A percentile compares a stretch with the other conserved stretches of the same genome.
Conservation (phyloP, 306 rosid species). For the Vicia villosa region DNA sequence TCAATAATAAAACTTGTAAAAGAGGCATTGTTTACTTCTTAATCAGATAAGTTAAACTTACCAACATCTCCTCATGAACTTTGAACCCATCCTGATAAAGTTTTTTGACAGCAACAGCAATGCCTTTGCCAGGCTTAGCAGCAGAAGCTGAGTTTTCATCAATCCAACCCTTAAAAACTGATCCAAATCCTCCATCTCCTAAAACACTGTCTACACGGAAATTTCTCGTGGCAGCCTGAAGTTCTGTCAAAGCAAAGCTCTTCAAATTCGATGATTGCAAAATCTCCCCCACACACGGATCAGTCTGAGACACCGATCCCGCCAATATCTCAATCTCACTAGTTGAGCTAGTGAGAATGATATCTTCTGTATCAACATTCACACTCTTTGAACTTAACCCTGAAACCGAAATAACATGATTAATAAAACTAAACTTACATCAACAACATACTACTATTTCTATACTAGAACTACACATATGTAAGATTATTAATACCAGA, state of each 20-base stretch:
- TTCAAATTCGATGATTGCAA: conserved; percentile 51
- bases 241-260: conserved; percentile 53
- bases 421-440: conserved; percentile 10
- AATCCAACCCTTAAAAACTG: conserved; percentile 74
- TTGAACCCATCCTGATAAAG: conserved; percentile 48
- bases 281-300: conserved; percentile 51
- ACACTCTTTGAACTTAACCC: conserved; percentile 50
- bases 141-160: conserved; percentile 54
- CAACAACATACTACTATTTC: neutral
- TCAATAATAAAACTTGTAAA: neutral
- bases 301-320: conserved; percentile 32
- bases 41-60: conserved; percentile 44
- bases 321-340: conserved; percentile 39
- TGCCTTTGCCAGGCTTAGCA: conserved; percentile 55
- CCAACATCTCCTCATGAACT: conserved; percentile 60
- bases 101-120: conserved; percentile 58
- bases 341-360: conserved; percentile 4
- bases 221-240: conserved; percentile 60
- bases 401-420: conserved; percentile 30
- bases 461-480: neutral
- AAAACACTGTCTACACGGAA: conserved; percentile 57
- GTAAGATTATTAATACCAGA: conserved; percentile 37
- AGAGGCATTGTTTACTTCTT: conserved; percentile 23
- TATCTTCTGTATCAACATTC: conserved; percentile 34
- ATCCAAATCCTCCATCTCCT: conserved; percentile 57